Conservation (phyloP, 257 asterid genomes). For the Coffea canephora region DNA sequence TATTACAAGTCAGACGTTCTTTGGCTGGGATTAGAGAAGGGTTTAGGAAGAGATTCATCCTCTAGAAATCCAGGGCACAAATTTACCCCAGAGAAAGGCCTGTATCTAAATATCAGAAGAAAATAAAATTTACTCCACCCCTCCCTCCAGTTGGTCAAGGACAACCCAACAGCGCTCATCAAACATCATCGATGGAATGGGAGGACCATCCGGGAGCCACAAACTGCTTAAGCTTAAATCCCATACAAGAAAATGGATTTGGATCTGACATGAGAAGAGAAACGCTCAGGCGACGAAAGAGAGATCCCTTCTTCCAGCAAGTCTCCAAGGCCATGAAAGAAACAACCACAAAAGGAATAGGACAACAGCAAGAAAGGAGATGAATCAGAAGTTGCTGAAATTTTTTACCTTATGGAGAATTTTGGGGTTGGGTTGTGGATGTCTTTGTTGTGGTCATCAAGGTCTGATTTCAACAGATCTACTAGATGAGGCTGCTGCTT, state of each 20-base stretch:
- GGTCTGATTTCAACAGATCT: conserved; percentile 71
- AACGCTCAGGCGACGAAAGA: neutral
- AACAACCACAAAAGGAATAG: neutral
- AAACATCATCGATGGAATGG: neutral
- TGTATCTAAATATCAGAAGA: neutral
- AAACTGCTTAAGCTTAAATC: neutral
- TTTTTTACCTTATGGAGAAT: conserved; percentile 80
- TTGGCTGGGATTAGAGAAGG: neutral
- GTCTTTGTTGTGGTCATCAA: conserved; percentile 38
- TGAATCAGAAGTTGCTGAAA: neutral
- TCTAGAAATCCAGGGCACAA: conserved; percentile 7
- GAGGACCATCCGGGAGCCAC: conserved; percentile 6
- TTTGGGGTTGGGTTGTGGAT: conserved; percentile 40
- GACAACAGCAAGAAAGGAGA: conserved; percentile 10
- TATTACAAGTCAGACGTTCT: neutral
- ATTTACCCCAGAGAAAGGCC: conserved; percentile 9
- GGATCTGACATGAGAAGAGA: conserved; percentile 17
- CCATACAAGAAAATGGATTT: neutral
- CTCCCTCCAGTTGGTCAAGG: conserved; percentile 19
- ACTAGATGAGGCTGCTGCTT: conserved; percentile 28
- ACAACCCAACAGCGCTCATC: conserved; percentile 3
- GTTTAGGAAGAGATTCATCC: conserved; percentile 13
- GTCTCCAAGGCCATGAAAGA: neutral
- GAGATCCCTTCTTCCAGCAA: neutral
- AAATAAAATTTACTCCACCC: conserved; percentile 10